A percentile compares a stretch with the other conserved stretches of the same genome.
Conservation (phyloP, 179 eudicot genomes). For the Camellia oleifera region DNA sequence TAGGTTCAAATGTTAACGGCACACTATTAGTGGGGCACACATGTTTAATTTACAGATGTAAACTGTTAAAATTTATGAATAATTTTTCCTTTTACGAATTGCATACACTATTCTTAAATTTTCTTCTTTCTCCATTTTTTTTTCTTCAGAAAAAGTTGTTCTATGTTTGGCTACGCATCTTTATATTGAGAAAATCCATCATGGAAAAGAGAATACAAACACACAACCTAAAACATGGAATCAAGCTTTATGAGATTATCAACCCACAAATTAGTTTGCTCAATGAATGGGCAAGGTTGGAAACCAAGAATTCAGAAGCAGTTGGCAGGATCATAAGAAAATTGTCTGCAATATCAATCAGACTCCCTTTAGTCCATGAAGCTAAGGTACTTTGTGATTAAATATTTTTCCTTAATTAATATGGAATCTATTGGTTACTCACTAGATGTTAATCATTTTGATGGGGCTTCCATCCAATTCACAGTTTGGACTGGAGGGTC, state of each 20-base stretch:
- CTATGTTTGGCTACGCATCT: conserved; percentile 56
- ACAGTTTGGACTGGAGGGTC: no score
- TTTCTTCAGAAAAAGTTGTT: conserved; percentile 53
- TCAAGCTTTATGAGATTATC: conserved; percentile 43
- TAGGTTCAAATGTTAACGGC: no score
- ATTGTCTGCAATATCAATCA: conserved; percentile 58
- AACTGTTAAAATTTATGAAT: no score
- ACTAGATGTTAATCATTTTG: no score
- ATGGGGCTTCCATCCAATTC: no score
- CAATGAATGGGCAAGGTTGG: conserved; percentile 60
- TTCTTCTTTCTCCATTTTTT: neutral
- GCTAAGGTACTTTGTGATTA: conserved; percentile 43
- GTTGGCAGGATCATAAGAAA: conserved; percentile 63
- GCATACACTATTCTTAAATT: neutral
- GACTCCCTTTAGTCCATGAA: conserved; percentile 65
- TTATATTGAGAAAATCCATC: conserved; percentile 43
- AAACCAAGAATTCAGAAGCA: conserved; percentile 60
- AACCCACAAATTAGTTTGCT: conserved; percentile 54
- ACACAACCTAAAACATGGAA: conserved; percentile 49
- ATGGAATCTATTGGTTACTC: neutral
- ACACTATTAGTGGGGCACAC: no score
- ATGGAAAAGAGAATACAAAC: conserved; percentile 49
- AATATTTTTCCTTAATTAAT: neutral
- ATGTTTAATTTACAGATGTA: no score
- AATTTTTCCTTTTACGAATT: no score